Base-by-base conservation (phyloP, 1,284 basidiomycete genomes). In the Volvariella volvacea region DNA sequence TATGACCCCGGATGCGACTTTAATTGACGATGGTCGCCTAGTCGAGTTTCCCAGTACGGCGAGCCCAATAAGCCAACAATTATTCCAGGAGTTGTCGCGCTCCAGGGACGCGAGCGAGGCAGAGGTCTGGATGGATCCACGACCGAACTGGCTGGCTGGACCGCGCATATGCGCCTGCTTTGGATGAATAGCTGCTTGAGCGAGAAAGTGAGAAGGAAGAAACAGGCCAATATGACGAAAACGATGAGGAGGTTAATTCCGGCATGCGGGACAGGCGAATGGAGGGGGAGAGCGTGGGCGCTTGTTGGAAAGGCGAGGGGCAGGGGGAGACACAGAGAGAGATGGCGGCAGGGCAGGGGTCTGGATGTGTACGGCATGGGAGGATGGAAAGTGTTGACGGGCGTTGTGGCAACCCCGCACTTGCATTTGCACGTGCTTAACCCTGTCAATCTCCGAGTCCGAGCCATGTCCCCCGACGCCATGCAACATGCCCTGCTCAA, bases 41-140 rank as follows among this genome's bases (percentile, higher is more conserved):
- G 38, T n/a, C 55, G 56, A 8, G 63, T 68, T 58, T 74, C 72
- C 61, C 65, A 68, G 10, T 59, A 49, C 25, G 72, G 72, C 28
- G 71, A 73, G 38, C 70, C 70, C 40, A 72, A 60, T 43, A 73
- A 61, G 4, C 72, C 72, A 17, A 72, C 66, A 25, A 68, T 48
- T 48, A 72, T 61, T 9, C 64, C 70, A 37, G 61, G 54, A 43
- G 22, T 4, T 20, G 20, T 17, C 39, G 22, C 33, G 40, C 39
- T 21, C 25, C 25, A 28, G 25, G 25, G 25, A 6, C 25, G 25
- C 16, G 32, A 19, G 39, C 16, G 22, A 14, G 22, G 8, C 34
- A 16, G 6, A 16, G 6, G 6, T 16, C 15, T 20, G 30, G 30
- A 31, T n/a, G 8, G 34, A 20, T 7, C 34, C 25, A 28, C n/a